phyloP scores from a whole-genome alignment of 331 rosid genomes.

The Malus hybrid region DNA sequence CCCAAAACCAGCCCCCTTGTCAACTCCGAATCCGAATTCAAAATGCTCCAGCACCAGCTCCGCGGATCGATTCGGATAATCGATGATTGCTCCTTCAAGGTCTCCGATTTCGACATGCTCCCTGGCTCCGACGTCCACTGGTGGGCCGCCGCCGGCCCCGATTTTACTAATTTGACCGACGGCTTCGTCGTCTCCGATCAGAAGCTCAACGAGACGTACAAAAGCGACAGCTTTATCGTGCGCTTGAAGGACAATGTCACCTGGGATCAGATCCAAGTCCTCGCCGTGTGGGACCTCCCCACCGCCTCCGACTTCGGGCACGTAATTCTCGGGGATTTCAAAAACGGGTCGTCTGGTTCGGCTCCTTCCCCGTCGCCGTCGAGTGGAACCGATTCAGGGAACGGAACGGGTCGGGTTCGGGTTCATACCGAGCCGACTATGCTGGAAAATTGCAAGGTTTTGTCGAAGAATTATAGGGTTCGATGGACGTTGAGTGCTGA shows the following conservation, averaged over 20 bases:
- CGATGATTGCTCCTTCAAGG: slow-evolving; percentile 79
- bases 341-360: slow-evolving; percentile 13
- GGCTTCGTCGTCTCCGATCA: slow-evolving; percentile 61
- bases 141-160: slow-evolving; percentile 55
- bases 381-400: neutral
- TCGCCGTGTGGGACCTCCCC: slow-evolving; percentile 79
- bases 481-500: slow-evolving; percentile 64
- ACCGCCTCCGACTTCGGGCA: slow-evolving; percentile 77
- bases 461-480: slow-evolving; percentile 50
- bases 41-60: slow-evolving; percentile 86
- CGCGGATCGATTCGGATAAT: slow-evolving; percentile 52
- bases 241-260: slow-evolving; percentile 46
- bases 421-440: slow-evolving; percentile 45
- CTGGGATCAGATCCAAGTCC: slow-evolving; percentile 75
- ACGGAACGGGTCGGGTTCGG: slow-evolving; percentile 3
- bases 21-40: slow-evolving; percentile 41
- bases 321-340: slow-evolving; percentile 20
- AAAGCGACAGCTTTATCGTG: slow-evolving; percentile 47
- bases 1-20: slow-evolving; percentile 31
- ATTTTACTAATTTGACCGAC: slow-evolving; percentile 45
- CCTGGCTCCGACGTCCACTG: slow-evolving; percentile 68
- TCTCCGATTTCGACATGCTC: slow-evolving; percentile 78
- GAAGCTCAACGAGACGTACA: slow-evolving; percentile 46
- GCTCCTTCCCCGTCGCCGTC: slow-evolving; percentile 27
- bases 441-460: slow-evolving; percentile 70